Evolutionary conservation across 495 filamentous ascomycete genomes (phyloP).

Genomic region (Xylaria grammica): DNA sequence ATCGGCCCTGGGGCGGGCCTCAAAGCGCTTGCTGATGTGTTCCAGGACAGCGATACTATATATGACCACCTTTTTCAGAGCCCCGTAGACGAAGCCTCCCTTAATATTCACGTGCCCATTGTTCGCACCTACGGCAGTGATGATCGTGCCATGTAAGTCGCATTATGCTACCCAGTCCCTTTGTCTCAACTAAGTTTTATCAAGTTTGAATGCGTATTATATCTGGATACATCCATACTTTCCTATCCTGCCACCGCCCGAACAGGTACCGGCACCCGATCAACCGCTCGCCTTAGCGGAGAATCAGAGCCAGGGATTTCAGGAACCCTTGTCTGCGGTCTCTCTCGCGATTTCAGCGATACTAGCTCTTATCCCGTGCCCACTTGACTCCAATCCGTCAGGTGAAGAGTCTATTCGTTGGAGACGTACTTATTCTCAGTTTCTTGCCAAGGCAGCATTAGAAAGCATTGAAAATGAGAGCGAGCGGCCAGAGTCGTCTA

Average conservation of each 20-base stretch:
- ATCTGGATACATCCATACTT: conserved; percentile 65
- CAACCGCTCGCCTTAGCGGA: conserved; percentile 50
- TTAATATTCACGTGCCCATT: conserved; percentile 35
- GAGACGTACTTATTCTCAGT: conserved; percentile 60
- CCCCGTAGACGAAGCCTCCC: conserved; percentile 25
- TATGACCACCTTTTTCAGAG: conserved; percentile 38
- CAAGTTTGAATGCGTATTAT: conserved; percentile 65
- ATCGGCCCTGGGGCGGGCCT: conserved; percentile 41
- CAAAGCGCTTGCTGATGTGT: conserved; percentile 34
- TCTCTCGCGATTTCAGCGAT: conserved; percentile 62
- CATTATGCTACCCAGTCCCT: neutral
- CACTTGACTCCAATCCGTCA: conserved; percentile 53
- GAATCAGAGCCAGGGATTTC: conserved; percentile 49
- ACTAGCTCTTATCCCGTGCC: conserved; percentile 60
- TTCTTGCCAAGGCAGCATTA: conserved; percentile 59
- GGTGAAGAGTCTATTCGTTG: conserved; percentile 51
- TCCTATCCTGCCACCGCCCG: conserved; percentile 61
- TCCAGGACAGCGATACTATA: conserved; percentile 36
- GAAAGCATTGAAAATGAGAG: conserved; percentile 61
- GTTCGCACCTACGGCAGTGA: conserved; percentile 33
- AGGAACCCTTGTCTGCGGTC: conserved; percentile 57
- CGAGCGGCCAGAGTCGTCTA: conserved; percentile 60
- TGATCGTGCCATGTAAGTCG: conserved; percentile 34
- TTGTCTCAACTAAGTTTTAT: conserved; percentile 29
- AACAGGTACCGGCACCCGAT: conserved; percentile 48